Percentiles rank a stretch among this genome's conserved stretches.
Evolutionary conservation across 768 basidiomycete genomes (phyloP).

Genomic region (Rhizopogon vesiculosus): DNA sequence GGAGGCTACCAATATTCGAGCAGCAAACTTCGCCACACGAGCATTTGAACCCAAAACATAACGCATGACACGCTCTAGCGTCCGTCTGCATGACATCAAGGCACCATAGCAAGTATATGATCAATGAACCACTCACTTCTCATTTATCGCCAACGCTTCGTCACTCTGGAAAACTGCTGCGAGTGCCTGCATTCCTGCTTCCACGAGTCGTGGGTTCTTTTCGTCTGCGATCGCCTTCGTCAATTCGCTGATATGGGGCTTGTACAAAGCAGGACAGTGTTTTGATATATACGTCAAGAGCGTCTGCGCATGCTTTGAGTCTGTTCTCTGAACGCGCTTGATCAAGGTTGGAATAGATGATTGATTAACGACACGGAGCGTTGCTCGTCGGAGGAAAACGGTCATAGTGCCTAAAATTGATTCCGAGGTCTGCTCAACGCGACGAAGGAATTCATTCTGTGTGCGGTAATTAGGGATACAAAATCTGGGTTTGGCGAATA

Average conservation of each 20-base stretch:
- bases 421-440: constrained; percentile 67
- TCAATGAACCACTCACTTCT: constrained; percentile 50
- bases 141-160: constrained; percentile 47
- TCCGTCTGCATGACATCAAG: constrained; percentile 41
- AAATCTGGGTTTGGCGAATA: not conserved
- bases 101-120: not conserved
- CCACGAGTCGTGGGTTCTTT: constrained; percentile 48
- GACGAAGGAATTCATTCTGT: constrained; percentile 74
- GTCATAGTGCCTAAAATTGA: constrained; percentile 64
- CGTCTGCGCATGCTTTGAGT: constrained; percentile 40
- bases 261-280: constrained; percentile 67
- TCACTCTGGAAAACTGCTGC: constrained; percentile 63
- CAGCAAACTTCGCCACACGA: constrained; percentile 81
- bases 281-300: constrained; percentile 67
- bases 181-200: constrained; percentile 72
- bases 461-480: not conserved
- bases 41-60: constrained; percentile 56
- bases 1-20: constrained; percentile 62
- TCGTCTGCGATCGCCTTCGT: constrained; percentile 68
- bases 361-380: constrained; percentile 74
- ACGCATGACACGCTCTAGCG: constrained; percentile 57
- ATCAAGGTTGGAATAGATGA: constrained; percentile 82
- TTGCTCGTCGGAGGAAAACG: constrained; percentile 62
- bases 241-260: constrained; percentile 72
- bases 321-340: constrained; percentile 53